Evolutionary conservation across 2,329 filamentous ascomycete species (phyloP).

Genomic region (Dactylellina sp.): DNA sequence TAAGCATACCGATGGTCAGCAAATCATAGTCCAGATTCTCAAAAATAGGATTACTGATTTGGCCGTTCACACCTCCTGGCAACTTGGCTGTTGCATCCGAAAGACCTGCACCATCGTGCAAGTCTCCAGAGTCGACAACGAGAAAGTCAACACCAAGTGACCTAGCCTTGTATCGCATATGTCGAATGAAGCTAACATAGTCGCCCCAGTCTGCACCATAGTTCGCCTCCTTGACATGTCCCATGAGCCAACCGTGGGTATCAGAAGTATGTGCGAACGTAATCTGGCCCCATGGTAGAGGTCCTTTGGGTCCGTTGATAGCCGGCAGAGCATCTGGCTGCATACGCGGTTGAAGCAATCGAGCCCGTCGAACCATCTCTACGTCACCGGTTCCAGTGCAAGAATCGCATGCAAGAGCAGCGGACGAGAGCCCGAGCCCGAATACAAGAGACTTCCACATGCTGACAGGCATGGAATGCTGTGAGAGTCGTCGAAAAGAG

Average conservation of each 20-base stretch:
- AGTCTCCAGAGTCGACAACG: slow-evolving; percentile 84
- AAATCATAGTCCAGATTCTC: slow-evolving; percentile 69
- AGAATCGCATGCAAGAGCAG: slow-evolving; percentile 41
- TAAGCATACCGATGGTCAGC: slow-evolving; percentile 65
- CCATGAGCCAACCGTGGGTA: slow-evolving; percentile 80
- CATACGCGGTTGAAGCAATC: slow-evolving; percentile 52
- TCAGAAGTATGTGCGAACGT: slow-evolving; percentile 54
- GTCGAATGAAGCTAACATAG: slow-evolving; percentile 90
- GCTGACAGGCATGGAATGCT: background rate
- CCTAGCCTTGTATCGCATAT: slow-evolving; percentile 83
- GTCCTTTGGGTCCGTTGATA: slow-evolving; percentile 43
- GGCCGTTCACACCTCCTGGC: slow-evolving; percentile 49
- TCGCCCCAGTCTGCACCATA: slow-evolving; percentile 98
- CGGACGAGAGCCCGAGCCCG: slow-evolving; percentile 50
- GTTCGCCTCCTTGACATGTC: slow-evolving; percentile 91
- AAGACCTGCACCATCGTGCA: slow-evolving; percentile 75
- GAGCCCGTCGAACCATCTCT: slow-evolving; percentile 50
- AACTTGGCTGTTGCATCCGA: slow-evolving; percentile 69
- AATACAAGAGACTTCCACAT: slow-evolving; percentile 45
- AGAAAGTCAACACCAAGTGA: slow-evolving; percentile 82
- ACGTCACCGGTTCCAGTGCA: slow-evolving; percentile 55
- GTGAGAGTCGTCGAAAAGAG: slow-evolving; percentile 15
- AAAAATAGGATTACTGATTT: slow-evolving; percentile 65
- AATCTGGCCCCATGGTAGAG: slow-evolving; percentile 53
- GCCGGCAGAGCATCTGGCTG: slow-evolving; percentile 47